Percentiles rank a stretch among this genome's conserved stretches.
Evolutionary conservation across 495 filamentous ascomycete species (phyloP).

Genomic region (Diplogelasinospora grovesii): DNA sequence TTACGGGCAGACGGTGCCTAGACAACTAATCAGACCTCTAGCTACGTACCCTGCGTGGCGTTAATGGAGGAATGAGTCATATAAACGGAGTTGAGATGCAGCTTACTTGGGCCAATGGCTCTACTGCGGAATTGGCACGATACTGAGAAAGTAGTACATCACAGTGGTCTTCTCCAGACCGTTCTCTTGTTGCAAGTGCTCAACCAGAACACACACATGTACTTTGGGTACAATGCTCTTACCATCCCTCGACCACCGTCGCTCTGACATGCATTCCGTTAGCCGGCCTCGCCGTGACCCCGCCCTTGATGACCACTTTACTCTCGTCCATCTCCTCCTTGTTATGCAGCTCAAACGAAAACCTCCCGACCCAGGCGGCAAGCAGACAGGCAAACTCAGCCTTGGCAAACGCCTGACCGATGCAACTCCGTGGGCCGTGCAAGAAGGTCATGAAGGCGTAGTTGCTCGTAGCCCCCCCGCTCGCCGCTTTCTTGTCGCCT

Average conservation of each 20-base stretch:
- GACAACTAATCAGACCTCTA: no score
- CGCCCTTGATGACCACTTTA: conserved; percentile 51
- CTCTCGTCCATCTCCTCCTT: conserved; percentile 46
- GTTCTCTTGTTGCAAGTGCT: no score
- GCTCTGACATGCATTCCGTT: conserved; percentile 60
- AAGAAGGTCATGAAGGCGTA: conserved; percentile 56
- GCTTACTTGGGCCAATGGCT: no score
- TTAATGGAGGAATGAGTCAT: no score
- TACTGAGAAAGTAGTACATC: no score
- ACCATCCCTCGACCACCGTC: conserved; percentile 60
- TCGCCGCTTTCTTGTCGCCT: conserved; percentile 29
- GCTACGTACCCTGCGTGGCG: no score
- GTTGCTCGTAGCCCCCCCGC: conserved; percentile 49
- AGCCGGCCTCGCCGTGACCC: conserved; percentile 55
- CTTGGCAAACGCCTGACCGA: conserved; percentile 68
- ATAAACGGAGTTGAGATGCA: no score
- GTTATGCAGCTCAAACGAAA: conserved; percentile 57
- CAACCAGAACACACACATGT: no score
- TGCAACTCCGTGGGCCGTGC: conserved; percentile 55
- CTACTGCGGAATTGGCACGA: no score
- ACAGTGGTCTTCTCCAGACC: no score
- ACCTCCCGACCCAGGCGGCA: conserved; percentile 67
- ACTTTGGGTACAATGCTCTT: no score
- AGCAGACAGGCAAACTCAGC: conserved; percentile 78
- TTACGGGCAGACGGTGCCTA: no score